These are phyloP conservation scores for Begonia loranthoides DNA, from an alignment of 306 rosid species.

Conservation along the genomic window DNA sequence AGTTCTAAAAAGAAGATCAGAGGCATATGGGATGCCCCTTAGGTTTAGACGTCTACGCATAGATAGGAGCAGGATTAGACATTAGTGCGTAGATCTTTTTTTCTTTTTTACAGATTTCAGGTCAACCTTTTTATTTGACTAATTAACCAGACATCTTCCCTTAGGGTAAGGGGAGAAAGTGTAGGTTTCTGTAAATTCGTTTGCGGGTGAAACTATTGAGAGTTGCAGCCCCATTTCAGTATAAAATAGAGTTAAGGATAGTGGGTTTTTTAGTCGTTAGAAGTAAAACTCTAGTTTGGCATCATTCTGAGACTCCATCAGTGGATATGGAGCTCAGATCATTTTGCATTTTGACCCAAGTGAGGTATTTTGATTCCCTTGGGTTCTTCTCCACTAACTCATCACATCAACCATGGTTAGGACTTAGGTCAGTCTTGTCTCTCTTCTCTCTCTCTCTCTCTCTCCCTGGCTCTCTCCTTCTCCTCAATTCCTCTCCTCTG, in stretches of 20 bases:
- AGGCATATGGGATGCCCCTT: too few relatives aligned
- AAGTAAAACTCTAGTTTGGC: constrained; percentile 23
- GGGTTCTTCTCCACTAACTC: constrained; percentile 59
- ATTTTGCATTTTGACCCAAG: constrained; percentile 29
- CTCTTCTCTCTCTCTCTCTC: neutral
- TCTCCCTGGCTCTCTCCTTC: constrained; percentile 4
- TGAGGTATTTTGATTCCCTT: constrained; percentile 97
- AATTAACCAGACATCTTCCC: constrained; percentile 9
- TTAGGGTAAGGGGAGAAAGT: constrained; percentile 23
- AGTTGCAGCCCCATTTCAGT: constrained; percentile 46
- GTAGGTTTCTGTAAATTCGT: constrained; percentile 30
- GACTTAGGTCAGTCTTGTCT: constrained; percentile 56
- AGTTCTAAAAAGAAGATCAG: too few relatives aligned
- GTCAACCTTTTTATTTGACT: too few relatives aligned
- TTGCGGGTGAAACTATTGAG: constrained; percentile 57
- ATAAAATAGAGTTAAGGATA: too few relatives aligned
- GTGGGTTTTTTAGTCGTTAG: too few relatives aligned
- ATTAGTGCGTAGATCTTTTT: too few relatives aligned
- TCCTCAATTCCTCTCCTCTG: too few relatives aligned
- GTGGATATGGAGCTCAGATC: constrained; percentile 70
- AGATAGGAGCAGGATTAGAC: too few relatives aligned
- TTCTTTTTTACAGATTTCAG: too few relatives aligned
- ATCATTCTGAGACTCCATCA: constrained; percentile 57
- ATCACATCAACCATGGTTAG: constrained; percentile 97
- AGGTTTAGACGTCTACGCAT: too few relatives aligned